Conservation (phyloP, 805 yeast genomes). For the fission yeast (Schizosaccharomyces pombe) region DNA sequence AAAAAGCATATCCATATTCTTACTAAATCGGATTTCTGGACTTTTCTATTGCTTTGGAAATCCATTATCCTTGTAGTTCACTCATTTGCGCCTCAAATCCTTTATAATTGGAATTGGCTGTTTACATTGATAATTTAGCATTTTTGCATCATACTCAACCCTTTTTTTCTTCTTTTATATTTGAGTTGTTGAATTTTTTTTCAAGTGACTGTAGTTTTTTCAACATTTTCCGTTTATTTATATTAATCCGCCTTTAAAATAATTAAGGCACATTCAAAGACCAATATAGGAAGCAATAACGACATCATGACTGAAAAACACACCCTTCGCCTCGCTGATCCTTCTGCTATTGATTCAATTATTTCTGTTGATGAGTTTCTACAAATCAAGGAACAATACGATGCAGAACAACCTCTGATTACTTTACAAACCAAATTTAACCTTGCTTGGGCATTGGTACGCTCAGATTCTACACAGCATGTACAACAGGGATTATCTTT, state of each 20-base stretch:
- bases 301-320: neutral
- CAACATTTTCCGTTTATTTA: no score
- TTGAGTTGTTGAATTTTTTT: neutral
- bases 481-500: conserved; percentile 63
- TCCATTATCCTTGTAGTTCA: no score
- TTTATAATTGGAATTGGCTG: no score
- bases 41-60: no score
- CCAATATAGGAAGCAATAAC: neutral
- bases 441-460: conserved; percentile 88
- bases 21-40: no score
- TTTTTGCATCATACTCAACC: no score
- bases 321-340: neutral
- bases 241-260: no score
- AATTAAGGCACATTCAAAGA: no score
- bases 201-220: no score
- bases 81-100: no score
- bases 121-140: no score
- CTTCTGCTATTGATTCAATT: neutral
- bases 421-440: conserved; percentile 73
- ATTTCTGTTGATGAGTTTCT: conserved; percentile 1
- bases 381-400: conserved; percentile 22
- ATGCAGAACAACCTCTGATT: conserved; percentile 39
- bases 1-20: no score
- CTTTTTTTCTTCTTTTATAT: neutral
- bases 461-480: conserved; percentile 35